Conservation (phyloP, 495 filamentous ascomycete species). For the Aspergillus saccharolyticus region DNA sequence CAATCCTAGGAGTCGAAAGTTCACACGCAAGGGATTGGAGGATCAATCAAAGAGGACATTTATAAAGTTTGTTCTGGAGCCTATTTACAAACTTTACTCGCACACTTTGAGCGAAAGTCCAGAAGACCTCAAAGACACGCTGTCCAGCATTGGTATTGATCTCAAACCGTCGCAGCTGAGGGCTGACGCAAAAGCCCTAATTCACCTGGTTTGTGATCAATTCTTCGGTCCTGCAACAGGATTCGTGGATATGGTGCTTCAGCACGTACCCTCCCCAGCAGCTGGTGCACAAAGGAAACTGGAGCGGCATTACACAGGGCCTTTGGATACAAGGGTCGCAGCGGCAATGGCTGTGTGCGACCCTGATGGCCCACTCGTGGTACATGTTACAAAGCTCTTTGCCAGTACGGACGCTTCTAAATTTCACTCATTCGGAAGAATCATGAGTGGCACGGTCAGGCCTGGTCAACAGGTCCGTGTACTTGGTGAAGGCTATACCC, state of each 20-base stretch:
- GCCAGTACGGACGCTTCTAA: slow-evolving; percentile 78
- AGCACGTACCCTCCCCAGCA: slow-evolving; percentile 83
- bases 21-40: slow-evolving; percentile 81
- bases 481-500: slow-evolving; percentile 89
- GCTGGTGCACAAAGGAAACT: slow-evolving; percentile 72
- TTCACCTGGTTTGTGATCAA: slow-evolving; percentile 86
- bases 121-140: slow-evolving; percentile 73
- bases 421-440: slow-evolving; percentile 85
- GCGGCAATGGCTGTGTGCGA: slow-evolving; percentile 76
- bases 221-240: slow-evolving; percentile 89
- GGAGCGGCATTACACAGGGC: slow-evolving; percentile 87
- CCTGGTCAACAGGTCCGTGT: slow-evolving; percentile 82
- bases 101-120: slow-evolving; percentile 92
- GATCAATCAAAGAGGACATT: slow-evolving; percentile 79
- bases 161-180: slow-evolving; percentile 91
- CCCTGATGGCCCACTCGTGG: slow-evolving; percentile 81
- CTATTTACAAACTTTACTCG: slow-evolving; percentile 95
- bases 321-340: slow-evolving; percentile 82
- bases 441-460: slow-evolving; percentile 87
- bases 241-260: slow-evolving; percentile 92
- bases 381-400: slow-evolving; percentile 91
- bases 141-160: slow-evolving; percentile 73
- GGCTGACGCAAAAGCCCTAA: slow-evolving; percentile 79
- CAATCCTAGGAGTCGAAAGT: slow-evolving; percentile 83
- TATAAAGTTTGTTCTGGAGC: slow-evolving; percentile 91